A percentile compares a stretch with the other conserved stretches of the same genome.
Evolutionary conservation across 495 filamentous ascomycete genomes (phyloP).

Genomic region (Aspergillus carlsbadensis): DNA sequence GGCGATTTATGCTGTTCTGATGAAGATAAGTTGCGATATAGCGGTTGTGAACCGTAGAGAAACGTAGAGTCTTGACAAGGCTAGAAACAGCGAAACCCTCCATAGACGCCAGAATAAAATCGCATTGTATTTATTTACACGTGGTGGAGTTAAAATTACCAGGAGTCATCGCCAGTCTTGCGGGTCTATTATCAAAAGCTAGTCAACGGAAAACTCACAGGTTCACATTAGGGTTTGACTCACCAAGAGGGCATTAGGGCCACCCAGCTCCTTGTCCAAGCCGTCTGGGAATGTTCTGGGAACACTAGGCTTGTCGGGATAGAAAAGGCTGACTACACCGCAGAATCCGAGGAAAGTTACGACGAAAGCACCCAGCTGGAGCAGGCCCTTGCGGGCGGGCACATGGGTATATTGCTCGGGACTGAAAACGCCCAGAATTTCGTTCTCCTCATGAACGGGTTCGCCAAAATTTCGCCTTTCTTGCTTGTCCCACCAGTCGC

Average conservation of each 20-base stretch:
- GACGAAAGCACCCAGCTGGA: conserved; percentile 76
- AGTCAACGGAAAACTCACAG: conserved; percentile 5
- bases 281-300: conserved; percentile 82
- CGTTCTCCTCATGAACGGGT: conserved; percentile 94
- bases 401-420: conserved; percentile 88
- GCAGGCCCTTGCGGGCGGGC: conserved; percentile 64
- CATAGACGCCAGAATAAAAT: conserved; percentile 37
- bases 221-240: conserved; percentile 16
- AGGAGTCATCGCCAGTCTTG: conserved; percentile 42
- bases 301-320: conserved; percentile 81
- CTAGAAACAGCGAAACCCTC: neutral
- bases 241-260: conserved; percentile 49
- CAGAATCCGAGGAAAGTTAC: conserved; percentile 65
- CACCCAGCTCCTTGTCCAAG: conserved; percentile 82
- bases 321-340: conserved; percentile 66
- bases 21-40: too few relatives aligned
- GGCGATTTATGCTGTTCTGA: too few relatives aligned
- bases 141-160: conserved; percentile 34
- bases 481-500: conserved; percentile 96
- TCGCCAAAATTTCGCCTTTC: conserved; percentile 95
- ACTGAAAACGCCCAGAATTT: conserved; percentile 88
- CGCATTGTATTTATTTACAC: conserved; percentile 49
- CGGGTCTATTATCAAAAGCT: conserved; percentile 32
- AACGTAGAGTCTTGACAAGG: neutral
- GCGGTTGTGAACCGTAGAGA: neutral